Evolutionary conservation across 352 stramenopile genomes (phyloP).

Genomic region (Blastocystis sp.): DNA sequence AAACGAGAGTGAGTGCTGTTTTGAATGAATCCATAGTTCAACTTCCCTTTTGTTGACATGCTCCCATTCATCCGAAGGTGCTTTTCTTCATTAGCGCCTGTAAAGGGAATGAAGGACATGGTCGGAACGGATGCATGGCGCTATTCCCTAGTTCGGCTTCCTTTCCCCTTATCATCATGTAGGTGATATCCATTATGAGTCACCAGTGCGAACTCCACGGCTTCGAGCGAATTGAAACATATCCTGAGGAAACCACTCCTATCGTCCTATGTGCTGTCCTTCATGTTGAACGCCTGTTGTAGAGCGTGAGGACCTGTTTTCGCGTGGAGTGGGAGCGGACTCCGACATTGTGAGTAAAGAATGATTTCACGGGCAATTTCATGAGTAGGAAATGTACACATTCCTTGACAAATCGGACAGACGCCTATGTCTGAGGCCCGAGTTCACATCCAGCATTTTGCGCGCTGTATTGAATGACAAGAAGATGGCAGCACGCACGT

Average conservation of each 20-base stretch:
- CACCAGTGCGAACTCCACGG: conserved; percentile 31
- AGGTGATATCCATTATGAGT: conserved; percentile 61
- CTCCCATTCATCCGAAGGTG: background rate
- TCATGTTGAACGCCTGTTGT: conserved; percentile 50
- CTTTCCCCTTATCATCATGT: background rate
- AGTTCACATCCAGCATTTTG: conserved; percentile 63
- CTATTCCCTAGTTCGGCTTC: background rate
- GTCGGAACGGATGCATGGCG: conserved; percentile 40
- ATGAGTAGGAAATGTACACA: conserved; percentile 67
- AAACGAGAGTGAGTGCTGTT: no score
- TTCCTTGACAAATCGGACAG: conserved; percentile 64
- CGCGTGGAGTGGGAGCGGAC: conserved; percentile 12
- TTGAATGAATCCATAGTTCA: no score
- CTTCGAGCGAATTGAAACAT: conserved; percentile 59
- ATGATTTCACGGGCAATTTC: background rate
- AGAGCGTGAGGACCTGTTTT: conserved; percentile 65
- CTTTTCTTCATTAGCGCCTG: conserved; percentile 24
- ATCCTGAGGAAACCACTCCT: conserved; percentile 33
- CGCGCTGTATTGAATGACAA: conserved; percentile 41
- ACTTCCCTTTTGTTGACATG: background rate
- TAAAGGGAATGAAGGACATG: conserved; percentile 59
- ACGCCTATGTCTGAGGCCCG: conserved; percentile 54
- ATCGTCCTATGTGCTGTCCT: background rate
- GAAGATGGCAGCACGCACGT: background rate
- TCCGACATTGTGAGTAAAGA: conserved; percentile 66